Evolutionary conservation across 225 moss, liverwort and hornwort genomes (phyloP).

Genomic region (Physcomitrellopsis africana): DNA sequence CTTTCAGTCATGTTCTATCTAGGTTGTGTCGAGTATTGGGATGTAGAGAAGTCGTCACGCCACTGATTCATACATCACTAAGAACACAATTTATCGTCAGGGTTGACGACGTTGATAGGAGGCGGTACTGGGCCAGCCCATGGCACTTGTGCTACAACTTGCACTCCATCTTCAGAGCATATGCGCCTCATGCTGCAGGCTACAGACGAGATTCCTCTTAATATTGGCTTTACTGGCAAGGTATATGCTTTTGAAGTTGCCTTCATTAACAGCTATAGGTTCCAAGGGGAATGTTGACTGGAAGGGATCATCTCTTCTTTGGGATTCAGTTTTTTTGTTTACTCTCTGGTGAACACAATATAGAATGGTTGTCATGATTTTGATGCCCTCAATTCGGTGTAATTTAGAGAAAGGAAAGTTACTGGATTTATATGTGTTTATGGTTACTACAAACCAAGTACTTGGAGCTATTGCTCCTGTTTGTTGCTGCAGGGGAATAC

Average conservation of each 20-base stretch:
- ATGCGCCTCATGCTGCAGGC: conserved; percentile 90
- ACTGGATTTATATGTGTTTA: neutral
- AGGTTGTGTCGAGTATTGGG: neutral
- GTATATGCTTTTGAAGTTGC: conserved; percentile 28
- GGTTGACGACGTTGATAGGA: conserved; percentile 86
- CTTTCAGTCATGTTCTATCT: neutral
- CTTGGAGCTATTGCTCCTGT: neutral
- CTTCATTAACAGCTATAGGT: neutral
- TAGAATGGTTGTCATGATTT: neutral
- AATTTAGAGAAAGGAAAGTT: too few species aligned
- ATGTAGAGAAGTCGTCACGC: neutral
- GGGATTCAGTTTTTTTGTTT: neutral
- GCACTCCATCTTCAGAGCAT: conserved; percentile 90
- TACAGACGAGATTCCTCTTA: conserved; percentile 83
- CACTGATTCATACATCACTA: neutral
- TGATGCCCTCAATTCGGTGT: neutral
- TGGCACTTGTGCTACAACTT: conserved; percentile 93
- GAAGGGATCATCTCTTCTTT: neutral
- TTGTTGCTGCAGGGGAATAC: conserved; percentile 77
- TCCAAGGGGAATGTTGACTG: neutral
- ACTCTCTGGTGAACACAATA: neutral
- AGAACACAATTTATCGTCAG: conserved; percentile 24
- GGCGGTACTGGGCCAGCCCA: conserved; percentile 96
- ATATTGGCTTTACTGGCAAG: conserved; percentile 97
- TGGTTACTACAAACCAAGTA: neutral